Percentiles rank a stretch among this genome's conserved stretches.
Conservation (phyloP, 2,329 filamentous ascomycete genomes). For the Orbilia blumenaviensis region DNA sequence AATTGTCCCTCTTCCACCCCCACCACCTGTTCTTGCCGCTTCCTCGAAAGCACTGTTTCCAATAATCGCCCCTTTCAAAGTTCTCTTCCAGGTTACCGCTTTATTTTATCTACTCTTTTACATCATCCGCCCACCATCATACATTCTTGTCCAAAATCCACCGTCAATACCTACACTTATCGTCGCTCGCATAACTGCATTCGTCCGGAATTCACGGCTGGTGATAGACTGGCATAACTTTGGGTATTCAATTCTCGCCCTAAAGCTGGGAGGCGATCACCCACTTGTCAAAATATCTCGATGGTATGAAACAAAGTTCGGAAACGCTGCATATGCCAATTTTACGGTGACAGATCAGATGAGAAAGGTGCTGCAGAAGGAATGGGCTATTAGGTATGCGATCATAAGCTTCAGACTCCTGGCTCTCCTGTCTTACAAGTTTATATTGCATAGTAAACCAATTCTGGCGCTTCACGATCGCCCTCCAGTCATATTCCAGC, state of each 20-base stretch:
- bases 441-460: slow-evolving; percentile 63
- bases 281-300: slow-evolving; percentile 80
- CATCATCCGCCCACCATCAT: slow-evolving; percentile 68
- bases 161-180: slow-evolving; percentile 91
- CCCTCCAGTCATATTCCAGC: slow-evolving; percentile 82
- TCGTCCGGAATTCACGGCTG: slow-evolving; percentile 79
- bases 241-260: slow-evolving; percentile 87
- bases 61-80: slow-evolving; percentile 81
- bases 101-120: slow-evolving; percentile 79
- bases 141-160: slow-evolving; percentile 73
- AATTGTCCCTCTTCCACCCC: slow-evolving; percentile 74
- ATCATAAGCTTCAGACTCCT: not conserved
- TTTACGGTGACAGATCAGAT: slow-evolving; percentile 92
- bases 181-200: slow-evolving; percentile 76
- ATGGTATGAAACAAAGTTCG: slow-evolving; percentile 78
- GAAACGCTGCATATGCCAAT: slow-evolving; percentile 75
- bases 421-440: not conserved
- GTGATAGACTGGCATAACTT: slow-evolving; percentile 99
- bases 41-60: slow-evolving; percentile 79
- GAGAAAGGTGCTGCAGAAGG: slow-evolving; percentile 61
- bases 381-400: slow-evolving; percentile 49
- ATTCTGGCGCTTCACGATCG: slow-evolving; percentile 84
- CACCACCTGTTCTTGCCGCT: slow-evolving; percentile 73
- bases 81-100: slow-evolving; percentile 79
- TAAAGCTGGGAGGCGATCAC: slow-evolving; percentile 70